These are phyloP conservation scores for Nakazawaea ishiwadae DNA, from an alignment of 805 yeast species.

Conservation along the genomic window DNA sequence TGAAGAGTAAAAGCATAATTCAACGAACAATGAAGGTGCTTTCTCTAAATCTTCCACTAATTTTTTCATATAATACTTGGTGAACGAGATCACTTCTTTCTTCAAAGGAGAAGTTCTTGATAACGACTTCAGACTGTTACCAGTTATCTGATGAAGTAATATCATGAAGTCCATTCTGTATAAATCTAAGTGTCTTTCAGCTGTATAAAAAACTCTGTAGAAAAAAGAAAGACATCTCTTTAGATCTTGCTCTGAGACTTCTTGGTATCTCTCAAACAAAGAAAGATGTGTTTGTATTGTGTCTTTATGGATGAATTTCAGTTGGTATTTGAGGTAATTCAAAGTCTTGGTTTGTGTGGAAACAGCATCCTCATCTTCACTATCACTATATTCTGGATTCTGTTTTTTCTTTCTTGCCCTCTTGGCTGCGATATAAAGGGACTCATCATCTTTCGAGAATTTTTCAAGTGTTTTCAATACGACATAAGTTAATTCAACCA, in stretches of 20 bases:
- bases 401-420: constrained; percentile 14
- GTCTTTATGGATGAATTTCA: constrained; percentile 47
- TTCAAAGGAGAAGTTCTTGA: constrained; percentile 42
- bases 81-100: constrained; percentile 59
- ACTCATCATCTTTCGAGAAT: constrained; percentile 44
- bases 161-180: constrained; percentile 73
- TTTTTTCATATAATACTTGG: constrained; percentile 60
- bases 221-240: constrained; percentile 65
- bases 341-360: constrained; percentile 39
- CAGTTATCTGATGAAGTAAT: constrained; percentile 47
- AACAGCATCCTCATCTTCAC: constrained; percentile 21
- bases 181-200: constrained; percentile 52
- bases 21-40: constrained; percentile 54
- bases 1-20: constrained; percentile 47
- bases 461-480: constrained; percentile 64
- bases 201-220: constrained; percentile 62
- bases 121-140: constrained; percentile 43
- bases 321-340: constrained; percentile 37
- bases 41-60: constrained; percentile 41
- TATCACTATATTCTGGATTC: constrained; percentile 22
- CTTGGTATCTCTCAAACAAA: constrained; percentile 55
- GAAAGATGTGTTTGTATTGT: constrained; percentile 64
- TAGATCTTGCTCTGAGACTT: constrained; percentile 54
- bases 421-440: constrained; percentile 10
- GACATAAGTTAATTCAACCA: constrained; percentile 61